phyloP scores from a whole-genome alignment of 2,329 filamentous ascomycete species.

The Fusarium avenaceum region DNA sequence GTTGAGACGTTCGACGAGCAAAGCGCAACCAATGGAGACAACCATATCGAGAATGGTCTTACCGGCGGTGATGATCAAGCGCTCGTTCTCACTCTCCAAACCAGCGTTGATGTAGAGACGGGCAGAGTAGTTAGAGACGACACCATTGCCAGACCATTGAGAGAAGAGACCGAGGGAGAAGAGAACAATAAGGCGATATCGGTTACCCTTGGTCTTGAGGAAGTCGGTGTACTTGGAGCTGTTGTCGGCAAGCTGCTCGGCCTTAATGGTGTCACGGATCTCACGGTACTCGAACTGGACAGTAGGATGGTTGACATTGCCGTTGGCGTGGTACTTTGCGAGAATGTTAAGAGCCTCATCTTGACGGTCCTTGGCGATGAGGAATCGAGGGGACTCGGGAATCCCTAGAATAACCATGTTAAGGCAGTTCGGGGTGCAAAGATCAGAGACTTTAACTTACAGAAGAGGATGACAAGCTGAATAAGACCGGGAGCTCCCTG shows the following conservation, averaged over 20 bases:
- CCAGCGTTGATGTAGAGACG: conserved; percentile 72
- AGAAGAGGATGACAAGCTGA: conserved; percentile 74
- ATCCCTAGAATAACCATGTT: conserved; percentile 51
- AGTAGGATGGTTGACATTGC: conserved; percentile 68
- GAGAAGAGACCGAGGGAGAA: conserved; percentile 75
- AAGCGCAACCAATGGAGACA: conserved; percentile 66
- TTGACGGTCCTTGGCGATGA: conserved; percentile 73
- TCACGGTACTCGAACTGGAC: conserved; percentile 77
- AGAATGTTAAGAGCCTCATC: conserved; percentile 73
- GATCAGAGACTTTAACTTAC: conserved; percentile 18
- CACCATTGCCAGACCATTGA: conserved; percentile 76
- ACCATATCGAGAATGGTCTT: conserved; percentile 72
- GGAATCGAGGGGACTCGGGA: conserved; percentile 76
- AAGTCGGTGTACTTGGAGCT: conserved; percentile 72
- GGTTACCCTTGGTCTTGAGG: conserved; percentile 72
- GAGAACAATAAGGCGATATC: conserved; percentile 72
- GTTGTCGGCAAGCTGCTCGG: conserved; percentile 66
- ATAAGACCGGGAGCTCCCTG: conserved; percentile 72
- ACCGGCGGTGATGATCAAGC: conserved; percentile 67
- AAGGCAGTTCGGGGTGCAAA: accelerated
- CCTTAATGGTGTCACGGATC: conserved; percentile 72
- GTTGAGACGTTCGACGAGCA: conserved; percentile 64
- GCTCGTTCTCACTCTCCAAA: conserved; percentile 68
- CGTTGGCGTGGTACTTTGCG: conserved; percentile 73
- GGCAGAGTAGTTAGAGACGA: conserved; percentile 76